Conservation (phyloP, 345 rosid species). For the Lagerstroemia speciosa region DNA sequence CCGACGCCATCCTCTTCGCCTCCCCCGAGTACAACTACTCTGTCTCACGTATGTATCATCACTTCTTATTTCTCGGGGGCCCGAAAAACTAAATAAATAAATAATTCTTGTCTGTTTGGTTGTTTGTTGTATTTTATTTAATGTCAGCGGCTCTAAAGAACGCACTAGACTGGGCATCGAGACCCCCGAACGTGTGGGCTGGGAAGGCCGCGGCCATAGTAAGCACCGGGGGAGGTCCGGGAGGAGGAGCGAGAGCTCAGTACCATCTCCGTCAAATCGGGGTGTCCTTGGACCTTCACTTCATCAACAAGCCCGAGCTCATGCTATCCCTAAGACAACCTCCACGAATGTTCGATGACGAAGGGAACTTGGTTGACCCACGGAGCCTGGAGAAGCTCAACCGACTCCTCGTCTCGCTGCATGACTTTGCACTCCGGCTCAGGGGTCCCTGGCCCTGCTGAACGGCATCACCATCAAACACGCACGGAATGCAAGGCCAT, state of each 20-base stretch:
- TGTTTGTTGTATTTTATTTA: neutral
- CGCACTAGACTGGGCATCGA: conserved; percentile 77
- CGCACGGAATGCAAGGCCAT: too few relatives aligned
- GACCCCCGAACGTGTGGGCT: conserved; percentile 67
- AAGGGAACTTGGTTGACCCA: conserved; percentile 56
- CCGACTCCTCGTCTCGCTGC: conserved; percentile 47
- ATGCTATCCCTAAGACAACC: conserved; percentile 53
- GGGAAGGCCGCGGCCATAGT: conserved; percentile 70
- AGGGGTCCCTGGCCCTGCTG: conserved; percentile 27
- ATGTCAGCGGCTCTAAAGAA: conserved; percentile 74
- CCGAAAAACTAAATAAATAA: too few relatives aligned
- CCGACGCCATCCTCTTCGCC: conserved; percentile 70
- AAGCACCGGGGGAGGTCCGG: conserved; percentile 43
- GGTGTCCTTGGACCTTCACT: conserved; percentile 69
- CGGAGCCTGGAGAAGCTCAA: conserved; percentile 32
- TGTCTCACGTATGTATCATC: conserved; percentile 31
- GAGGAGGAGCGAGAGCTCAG: conserved; percentile 55
- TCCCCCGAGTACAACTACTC: conserved; percentile 79
- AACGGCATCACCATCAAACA: neutral
- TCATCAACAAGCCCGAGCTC: conserved; percentile 79
- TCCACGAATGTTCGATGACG: conserved; percentile 59
- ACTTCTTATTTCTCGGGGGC: too few relatives aligned
- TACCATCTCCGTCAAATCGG: conserved; percentile 81
- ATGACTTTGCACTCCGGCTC: conserved; percentile 41
- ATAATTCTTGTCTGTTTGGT: neutral